These are phyloP conservation scores for Alternaria ethzedia DNA, from an alignment of 2,329 filamentous ascomycete species.

Conservation along the genomic window DNA sequence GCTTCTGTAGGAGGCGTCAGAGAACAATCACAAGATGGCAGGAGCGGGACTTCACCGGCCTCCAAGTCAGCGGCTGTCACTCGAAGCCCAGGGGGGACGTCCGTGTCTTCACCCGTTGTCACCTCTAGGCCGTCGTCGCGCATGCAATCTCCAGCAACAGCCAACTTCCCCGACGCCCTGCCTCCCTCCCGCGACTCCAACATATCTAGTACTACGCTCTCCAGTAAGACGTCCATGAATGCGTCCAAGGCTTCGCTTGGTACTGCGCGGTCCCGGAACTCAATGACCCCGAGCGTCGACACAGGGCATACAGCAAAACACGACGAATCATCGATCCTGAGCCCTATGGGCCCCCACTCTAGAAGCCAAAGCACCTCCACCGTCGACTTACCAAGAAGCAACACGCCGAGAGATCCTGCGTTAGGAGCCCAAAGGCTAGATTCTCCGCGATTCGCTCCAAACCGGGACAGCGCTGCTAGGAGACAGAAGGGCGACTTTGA, in stretches of 20 bases:
- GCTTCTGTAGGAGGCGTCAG: constrained; percentile 78
- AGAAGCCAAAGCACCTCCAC: constrained; percentile 26
- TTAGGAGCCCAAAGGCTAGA: constrained; percentile 15
- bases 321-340: constrained; percentile 34
- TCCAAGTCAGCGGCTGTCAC: constrained; percentile 18
- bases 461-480: constrained; percentile 26
- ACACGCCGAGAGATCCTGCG: constrained; percentile 23
- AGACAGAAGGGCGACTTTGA: constrained; percentile 32
- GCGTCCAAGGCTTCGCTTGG: constrained; percentile 2
- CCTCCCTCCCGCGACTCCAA: constrained; percentile 46
- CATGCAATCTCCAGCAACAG: constrained; percentile 47
- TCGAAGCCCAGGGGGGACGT: constrained; percentile 35
- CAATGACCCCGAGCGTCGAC: constrained; percentile 31
- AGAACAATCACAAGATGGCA: constrained; percentile 50
- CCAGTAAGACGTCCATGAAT: constrained; percentile 41
- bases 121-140: constrained; percentile 45
- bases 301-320: constrained; percentile 25
- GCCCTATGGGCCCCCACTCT: constrained; percentile 33
- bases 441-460: constrained; percentile 27
- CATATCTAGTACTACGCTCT: constrained; percentile 34
- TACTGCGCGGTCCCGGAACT: constrained; percentile 39
- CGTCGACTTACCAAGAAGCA: constrained; percentile 26
- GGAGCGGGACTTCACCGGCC: constrained; percentile 16
- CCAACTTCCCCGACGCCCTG: constrained; percentile 44
- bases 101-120: constrained; percentile 45